These are phyloP conservation scores for Tuctoria greenei DNA, from an alignment of 176 grass and related monocot genomes.

Conservation along the genomic window DNA sequence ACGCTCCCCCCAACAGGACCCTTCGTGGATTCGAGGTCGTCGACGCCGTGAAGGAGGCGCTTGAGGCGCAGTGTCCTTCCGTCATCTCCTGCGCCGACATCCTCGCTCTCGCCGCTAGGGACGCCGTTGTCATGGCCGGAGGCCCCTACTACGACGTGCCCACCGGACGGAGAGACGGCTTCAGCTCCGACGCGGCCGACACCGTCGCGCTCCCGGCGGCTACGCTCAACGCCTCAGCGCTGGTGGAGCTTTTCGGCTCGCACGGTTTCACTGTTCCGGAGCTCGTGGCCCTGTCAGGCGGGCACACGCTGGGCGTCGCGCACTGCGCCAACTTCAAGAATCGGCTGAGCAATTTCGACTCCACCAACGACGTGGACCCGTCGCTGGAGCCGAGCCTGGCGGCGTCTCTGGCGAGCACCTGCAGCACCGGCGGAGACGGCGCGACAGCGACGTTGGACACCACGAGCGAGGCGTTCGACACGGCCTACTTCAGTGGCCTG, in stretches of 20 bases:
- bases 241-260: not conserved
- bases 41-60: not conserved
- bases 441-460: constrained; percentile 19
- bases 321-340: constrained; percentile 51
- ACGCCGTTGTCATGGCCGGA: constrained; percentile 32
- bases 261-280: not conserved
- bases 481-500: constrained; percentile 13
- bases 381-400: constrained; percentile 35
- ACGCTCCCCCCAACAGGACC: not conserved
- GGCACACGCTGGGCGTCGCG: constrained; percentile 53
- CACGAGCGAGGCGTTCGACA: constrained; percentile 43
- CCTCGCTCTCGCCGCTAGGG: constrained; percentile 57
- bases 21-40: not conserved
- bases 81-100: constrained; percentile 82
- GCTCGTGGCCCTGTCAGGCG: constrained; percentile 45
- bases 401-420: constrained; percentile 11
- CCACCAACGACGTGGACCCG: constrained; percentile 33
- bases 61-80: not conserved
- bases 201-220: constrained; percentile 45
- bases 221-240: not conserved
- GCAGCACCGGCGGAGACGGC: constrained; percentile 16
- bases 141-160: constrained; percentile 53
- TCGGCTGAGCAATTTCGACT: constrained; percentile 30
- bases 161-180: constrained; percentile 56
- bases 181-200: constrained; percentile 50